A percentile compares a stretch with the other conserved stretches of the same genome.
Evolutionary conservation across 345 rosid genomes (phyloP).

Genomic region (Bruguiera sexangula): DNA sequence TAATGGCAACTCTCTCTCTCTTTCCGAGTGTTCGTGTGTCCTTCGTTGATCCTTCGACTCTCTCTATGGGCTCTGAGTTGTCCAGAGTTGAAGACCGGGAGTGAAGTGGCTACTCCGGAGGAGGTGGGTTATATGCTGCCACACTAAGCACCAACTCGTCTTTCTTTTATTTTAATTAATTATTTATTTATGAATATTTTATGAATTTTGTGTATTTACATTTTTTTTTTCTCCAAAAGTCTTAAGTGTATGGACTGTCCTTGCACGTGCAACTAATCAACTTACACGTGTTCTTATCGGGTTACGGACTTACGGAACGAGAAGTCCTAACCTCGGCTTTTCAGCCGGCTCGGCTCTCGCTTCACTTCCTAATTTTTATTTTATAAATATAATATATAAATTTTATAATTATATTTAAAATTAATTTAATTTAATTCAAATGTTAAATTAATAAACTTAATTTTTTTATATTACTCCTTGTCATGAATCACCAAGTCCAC

Average conservation of each 20-base stretch:
- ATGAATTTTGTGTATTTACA: background rate
- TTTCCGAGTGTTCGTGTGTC: background rate
- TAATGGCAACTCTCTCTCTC: conserved; percentile 23
- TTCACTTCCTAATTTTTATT: background rate
- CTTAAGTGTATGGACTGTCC: conserved; percentile 34
- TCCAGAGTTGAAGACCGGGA: conserved; percentile 16
- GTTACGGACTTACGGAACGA: conserved; percentile 13
- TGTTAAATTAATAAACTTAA: too few species aligned
- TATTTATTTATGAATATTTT: background rate
- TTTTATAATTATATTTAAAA: too few species aligned
- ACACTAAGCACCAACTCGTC: too few species aligned
- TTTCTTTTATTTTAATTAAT: background rate
- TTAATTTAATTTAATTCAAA: too few species aligned
- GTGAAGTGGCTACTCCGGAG: conserved; percentile 9
- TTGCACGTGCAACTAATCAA: conserved; percentile 52
- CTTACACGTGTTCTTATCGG: conserved; percentile 34
- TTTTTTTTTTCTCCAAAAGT: background rate
- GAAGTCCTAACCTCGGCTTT: conserved; percentile 55
- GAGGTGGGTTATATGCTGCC: conserved; percentile 23
- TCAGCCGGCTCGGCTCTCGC: conserved; percentile 48
- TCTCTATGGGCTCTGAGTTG: conserved; percentile 12
- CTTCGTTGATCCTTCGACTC: background rate
- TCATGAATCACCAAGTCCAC: too few species aligned
- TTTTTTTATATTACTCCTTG: too few species aligned
- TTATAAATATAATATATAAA: too few species aligned